phyloP scores from a whole-genome alignment of 2,329 filamentous ascomycete species.

The Calonectria crousiana region DNA sequence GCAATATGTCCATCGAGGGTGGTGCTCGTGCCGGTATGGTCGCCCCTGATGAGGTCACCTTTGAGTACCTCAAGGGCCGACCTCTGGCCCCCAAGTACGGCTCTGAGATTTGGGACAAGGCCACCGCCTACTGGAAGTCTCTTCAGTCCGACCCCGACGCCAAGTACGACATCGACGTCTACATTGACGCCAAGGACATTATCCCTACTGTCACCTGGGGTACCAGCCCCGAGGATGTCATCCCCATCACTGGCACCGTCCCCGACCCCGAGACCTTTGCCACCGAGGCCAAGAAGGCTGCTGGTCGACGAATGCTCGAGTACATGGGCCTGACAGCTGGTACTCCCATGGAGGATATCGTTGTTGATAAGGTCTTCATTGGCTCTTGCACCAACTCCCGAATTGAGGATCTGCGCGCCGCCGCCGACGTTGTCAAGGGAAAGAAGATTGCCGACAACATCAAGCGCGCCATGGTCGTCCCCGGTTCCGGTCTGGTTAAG shows the following conservation, averaged over 20 bases:
- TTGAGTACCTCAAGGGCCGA: conserved; percentile 92
- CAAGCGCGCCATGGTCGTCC: conserved; percentile 95
- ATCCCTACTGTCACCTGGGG: conserved; percentile 96
- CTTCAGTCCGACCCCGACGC: conserved; percentile 89
- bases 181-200: conserved; percentile 93
- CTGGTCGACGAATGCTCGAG: conserved; percentile 85
- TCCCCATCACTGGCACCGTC: conserved; percentile 93
- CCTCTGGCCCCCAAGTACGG: conserved; percentile 89
- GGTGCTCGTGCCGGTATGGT: conserved; percentile 97
- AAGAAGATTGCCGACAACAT: conserved; percentile 89
- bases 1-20: conserved; percentile 99
- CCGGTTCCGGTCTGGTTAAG: conserved; percentile 95
- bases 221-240: conserved; percentile 94
- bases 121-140: conserved; percentile 87
- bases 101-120: conserved; percentile 90
- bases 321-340: conserved; percentile 96
- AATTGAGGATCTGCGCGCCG: conserved; percentile 93
- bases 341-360: conserved; percentile 91
- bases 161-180: conserved; percentile 89
- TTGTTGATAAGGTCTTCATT: conserved; percentile 96
- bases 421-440: conserved; percentile 87
- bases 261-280: conserved; percentile 90
- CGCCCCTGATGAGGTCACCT: conserved; percentile 92
- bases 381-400: conserved; percentile 97
- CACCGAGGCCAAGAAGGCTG: conserved; percentile 82